Evolutionary conservation across 805 yeast species (phyloP), one percentile per base, ranked within the genome.

Genomic region (Spathaspora arborariae): DNA sequence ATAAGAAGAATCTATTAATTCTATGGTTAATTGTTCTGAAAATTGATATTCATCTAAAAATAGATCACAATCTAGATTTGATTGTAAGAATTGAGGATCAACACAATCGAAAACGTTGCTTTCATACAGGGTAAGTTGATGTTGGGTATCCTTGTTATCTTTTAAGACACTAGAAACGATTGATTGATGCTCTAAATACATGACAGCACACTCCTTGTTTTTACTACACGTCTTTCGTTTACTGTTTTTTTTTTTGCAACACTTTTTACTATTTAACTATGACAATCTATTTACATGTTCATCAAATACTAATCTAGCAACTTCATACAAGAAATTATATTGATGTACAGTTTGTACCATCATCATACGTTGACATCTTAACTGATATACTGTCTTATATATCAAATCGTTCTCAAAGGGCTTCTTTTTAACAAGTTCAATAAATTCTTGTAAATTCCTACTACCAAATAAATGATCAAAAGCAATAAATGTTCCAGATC

Each of bases 271-370:
- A 21, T 21, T 22, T n/a, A 22, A 39, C 20, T 39, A 24, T 10
- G 15, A 15, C n/a, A n/a, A 6, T 39, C 30, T 39, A 39, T 39
- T 39, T 39, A 22, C 18, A 39, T 16, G 2, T 5, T 20, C 41
- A 22, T 15, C 5, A 39, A 39, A 39, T 16, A 44, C 22, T 4
- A 35, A 5, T 30, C n/a, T 45, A 35, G 47, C 45, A 19, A 39
- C 45, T 13, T 49, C 65, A 44, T 70, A 70, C n/a, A 72, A 58
- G 47, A 65, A 70, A 20, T 48, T 41, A 44, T 58, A 69, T 52
- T 72, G 77, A 44, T 62, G 57, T 8, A 59, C 54, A 1, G 76
- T 72, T 55, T 72, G 77, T 1, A 72, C 71, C 76, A 72, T 70
- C 74, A 70, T 65, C 65, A 70, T 63, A 42, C 77, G 56, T 20